Conservation (phyloP, 2,329 filamentous ascomycete genomes). For the Aspergillus amoenus region DNA sequence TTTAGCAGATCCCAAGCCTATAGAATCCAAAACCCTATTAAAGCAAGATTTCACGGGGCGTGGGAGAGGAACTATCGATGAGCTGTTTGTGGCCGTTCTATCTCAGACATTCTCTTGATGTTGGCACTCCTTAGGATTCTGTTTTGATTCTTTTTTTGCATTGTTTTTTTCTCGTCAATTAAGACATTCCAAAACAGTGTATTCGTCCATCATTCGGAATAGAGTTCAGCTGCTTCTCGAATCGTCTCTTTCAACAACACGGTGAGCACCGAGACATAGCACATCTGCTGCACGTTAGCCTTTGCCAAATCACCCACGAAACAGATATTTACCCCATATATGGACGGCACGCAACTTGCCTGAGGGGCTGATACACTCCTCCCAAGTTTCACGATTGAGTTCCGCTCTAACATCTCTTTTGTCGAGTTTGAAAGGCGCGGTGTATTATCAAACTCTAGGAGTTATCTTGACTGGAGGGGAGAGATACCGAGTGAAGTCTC, state of each 20-base stretch:
- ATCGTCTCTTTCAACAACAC: slow-evolving; percentile 3
- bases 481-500: background rate
- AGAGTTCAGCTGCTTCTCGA: slow-evolving; percentile 11
- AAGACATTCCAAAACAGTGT: slow-evolving; percentile 5
- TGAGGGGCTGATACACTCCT: background rate
- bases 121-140: background rate
- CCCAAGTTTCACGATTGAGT: background rate
- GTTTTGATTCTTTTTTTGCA: background rate
- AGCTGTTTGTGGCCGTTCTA: background rate
- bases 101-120: background rate
- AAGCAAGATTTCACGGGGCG: slow-evolving; percentile 5
- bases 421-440: background rate
- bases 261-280: slow-evolving; percentile 13
- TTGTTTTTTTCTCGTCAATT: background rate
- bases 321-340: background rate
- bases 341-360: background rate
- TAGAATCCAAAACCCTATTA: slow-evolving; percentile 5
- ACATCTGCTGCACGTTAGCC: background rate
- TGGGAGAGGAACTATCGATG: background rate
- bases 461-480: background rate
- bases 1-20: slow-evolving; percentile 7
- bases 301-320: background rate
- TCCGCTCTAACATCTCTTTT: background rate
- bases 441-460: background rate
- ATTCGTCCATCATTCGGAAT: background rate